Conservation (phyloP, 2,329 filamentous ascomycete genomes). For the Lasiodiplodia gonubiensis region DNA sequence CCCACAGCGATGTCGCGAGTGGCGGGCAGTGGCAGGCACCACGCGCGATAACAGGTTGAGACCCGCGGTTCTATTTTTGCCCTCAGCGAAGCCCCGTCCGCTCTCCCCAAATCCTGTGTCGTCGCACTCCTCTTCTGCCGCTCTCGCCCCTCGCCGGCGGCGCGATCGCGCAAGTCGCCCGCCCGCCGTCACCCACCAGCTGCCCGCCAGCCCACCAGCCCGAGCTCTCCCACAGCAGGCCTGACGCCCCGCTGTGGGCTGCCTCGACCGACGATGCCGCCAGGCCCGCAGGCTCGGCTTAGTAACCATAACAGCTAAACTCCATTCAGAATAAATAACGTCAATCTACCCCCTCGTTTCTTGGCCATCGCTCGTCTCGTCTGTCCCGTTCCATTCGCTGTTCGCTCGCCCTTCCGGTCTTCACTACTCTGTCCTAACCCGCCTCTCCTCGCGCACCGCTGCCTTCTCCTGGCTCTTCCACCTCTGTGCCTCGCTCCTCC, state of each 20-base stretch:
- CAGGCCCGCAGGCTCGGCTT: neutral
- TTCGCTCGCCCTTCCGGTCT: conserved; percentile 23
- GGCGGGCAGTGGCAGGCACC: conserved; percentile 9
- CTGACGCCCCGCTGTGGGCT: neutral
- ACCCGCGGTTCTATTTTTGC: conserved; percentile 17
- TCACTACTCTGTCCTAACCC: conserved; percentile 21
- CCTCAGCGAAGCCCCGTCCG: neutral
- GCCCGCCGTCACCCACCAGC: neutral
- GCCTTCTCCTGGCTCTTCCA: conserved; percentile 3
- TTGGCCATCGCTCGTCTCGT: neutral
- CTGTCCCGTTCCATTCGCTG: conserved; percentile 12
- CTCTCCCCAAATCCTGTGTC: neutral
- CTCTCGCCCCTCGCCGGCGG: conserved; percentile 18
- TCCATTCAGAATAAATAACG: neutral
- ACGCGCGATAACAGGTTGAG: conserved; percentile 17
- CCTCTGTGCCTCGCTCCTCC: conserved; percentile 17
- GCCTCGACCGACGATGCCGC: conserved; percentile 12
- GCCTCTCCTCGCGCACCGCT: conserved; percentile 23
- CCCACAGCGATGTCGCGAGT: conserved; percentile 1
- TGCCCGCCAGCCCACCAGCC: neutral
- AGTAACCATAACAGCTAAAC: neutral
- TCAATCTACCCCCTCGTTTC: neutral
- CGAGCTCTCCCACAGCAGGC: neutral
- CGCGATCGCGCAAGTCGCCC: neutral
- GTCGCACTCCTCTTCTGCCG: conserved; percentile 17